Base-by-base conservation (phyloP, 2,329 filamentous ascomycete genomes). In the Pseudogymnoascus sp. region DNA sequence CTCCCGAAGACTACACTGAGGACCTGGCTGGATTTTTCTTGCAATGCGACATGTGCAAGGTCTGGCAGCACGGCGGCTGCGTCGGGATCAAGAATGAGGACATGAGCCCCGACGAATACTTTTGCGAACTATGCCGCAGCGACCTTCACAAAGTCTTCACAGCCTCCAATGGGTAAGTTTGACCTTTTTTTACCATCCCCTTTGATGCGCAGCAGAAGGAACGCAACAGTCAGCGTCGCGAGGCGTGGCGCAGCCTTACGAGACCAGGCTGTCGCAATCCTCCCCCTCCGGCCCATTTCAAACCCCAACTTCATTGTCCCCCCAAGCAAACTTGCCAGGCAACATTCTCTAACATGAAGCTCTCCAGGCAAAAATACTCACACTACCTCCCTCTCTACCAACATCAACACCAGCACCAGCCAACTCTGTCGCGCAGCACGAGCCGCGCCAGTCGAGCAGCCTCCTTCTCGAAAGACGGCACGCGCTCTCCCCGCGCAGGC, bases 21-120 rank as follows among this genome's bases (percentile, higher is more conserved):
- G 93, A 97, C 67, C 83, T 93, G 67, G 94, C 93, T 48, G 93
- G 92, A 60, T 89, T 97, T 76, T 99, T 97, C 76, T 92, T 99
- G 68, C 93, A 97, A 79, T 99, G 94, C 82, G 94, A 97, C 77
- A 82, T 90, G 66, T 99, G 94, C 80, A 95, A 96, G 74, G 94
- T 97, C 66, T 99, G 93, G 94, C 94, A 99, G 75, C 94, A 99
- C 74, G 94, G 94, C 70, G 93, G 92, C 64, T 99, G 94, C 72
- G 93, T 99, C 64, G 93, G 94, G 64, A 96, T 99, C 71, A 92
- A 96, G 79, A 94, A 94, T 68, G 93, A 96, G 75, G 88, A 90
- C 68, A 88, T 89, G 74, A 93, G 91, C 67, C 94, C 94, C 8
- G 93, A 97, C 61, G 92, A 97, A 75, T 99, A 99, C 78, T 99